Percentiles rank a stretch among this genome's conserved stretches.
Conservation (phyloP, 805 yeast species). For the Candida dendrica region DNA sequence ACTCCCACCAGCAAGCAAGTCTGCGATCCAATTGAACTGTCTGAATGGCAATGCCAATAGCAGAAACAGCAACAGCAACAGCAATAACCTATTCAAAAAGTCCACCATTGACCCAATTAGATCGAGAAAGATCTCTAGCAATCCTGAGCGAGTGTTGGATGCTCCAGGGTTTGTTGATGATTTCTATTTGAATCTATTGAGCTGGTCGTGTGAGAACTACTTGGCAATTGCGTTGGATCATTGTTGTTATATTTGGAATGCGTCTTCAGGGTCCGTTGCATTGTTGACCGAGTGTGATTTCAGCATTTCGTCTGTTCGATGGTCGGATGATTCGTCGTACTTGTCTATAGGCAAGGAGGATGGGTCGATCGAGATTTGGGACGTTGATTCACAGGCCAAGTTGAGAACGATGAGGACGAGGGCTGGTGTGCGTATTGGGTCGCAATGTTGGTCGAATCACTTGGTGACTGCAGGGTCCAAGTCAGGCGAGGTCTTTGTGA, state of each 20-base stretch:
- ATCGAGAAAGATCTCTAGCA: constrained; percentile 71
- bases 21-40: constrained; percentile 16
- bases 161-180: constrained; percentile 95
- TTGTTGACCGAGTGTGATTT: constrained; percentile 54
- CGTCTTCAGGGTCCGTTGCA: constrained; percentile 70
- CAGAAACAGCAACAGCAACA: no score
- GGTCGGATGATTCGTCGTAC: constrained; percentile 90
- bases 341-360: constrained; percentile 77
- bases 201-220: constrained; percentile 80
- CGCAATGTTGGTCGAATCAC: constrained; percentile 81
- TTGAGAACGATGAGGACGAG: constrained; percentile 70
- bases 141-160: constrained; percentile 89
- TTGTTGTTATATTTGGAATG: constrained; percentile 89
- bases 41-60: no score
- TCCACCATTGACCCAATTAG: constrained; percentile 52
- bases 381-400: constrained; percentile 66
- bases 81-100: constrained; percentile 23
- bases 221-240: constrained; percentile 85
- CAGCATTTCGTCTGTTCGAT: constrained; percentile 63
- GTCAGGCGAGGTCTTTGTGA: constrained; percentile 75
- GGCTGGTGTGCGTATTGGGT: constrained; percentile 69
- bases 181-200: constrained; percentile 76
- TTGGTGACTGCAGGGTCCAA: constrained; percentile 81
- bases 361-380: constrained; percentile 91
- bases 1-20: constrained; percentile 55